Evolutionary conservation across 352 stramenopile genomes (phyloP).

Genomic region (Phytopythium delawarense): DNA sequence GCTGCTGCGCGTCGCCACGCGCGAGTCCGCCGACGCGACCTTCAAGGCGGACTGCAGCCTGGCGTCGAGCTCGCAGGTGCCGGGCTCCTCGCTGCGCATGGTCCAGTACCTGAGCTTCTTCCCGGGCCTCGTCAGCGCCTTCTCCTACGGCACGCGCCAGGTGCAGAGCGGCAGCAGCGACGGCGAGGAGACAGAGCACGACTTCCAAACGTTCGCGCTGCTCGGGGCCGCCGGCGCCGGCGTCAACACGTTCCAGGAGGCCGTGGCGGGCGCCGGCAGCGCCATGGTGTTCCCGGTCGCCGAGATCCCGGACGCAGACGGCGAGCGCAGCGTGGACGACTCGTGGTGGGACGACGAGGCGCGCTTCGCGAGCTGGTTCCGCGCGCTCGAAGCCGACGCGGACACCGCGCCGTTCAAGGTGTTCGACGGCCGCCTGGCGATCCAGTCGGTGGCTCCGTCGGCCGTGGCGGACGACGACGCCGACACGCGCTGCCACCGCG

Average conservation of each 20-base stretch:
- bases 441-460: constrained; percentile 10
- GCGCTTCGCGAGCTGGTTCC: constrained; percentile 28
- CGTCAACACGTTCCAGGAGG: constrained; percentile 35
- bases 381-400: constrained; percentile 14
- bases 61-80: constrained; percentile 11
- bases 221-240: constrained; percentile 27
- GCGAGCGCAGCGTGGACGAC: neutral
- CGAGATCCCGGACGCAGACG: constrained; percentile 9
- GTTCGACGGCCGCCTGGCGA: constrained; percentile 17
- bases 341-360: constrained; percentile 31
- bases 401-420: constrained; percentile 19
- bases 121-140: constrained; percentile 29
- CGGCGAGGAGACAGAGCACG: constrained; percentile 1
- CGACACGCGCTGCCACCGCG: constrained; percentile 32
- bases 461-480: constrained; percentile 17
- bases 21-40: constrained; percentile 14
- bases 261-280: constrained; percentile 19
- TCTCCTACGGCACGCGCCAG: neutral
- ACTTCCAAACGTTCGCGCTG: constrained; percentile 35
- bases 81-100: constrained; percentile 35
- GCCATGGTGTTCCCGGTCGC: constrained; percentile 24
- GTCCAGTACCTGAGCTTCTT: constrained; percentile 38
- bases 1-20: constrained; percentile 16
- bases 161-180: neutral
- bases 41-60: constrained; percentile 30